Percentiles rank a stretch among this genome's conserved stretches.
Conservation (phyloP, 345 rosid species). For the Gossypioides kirkii region DNA sequence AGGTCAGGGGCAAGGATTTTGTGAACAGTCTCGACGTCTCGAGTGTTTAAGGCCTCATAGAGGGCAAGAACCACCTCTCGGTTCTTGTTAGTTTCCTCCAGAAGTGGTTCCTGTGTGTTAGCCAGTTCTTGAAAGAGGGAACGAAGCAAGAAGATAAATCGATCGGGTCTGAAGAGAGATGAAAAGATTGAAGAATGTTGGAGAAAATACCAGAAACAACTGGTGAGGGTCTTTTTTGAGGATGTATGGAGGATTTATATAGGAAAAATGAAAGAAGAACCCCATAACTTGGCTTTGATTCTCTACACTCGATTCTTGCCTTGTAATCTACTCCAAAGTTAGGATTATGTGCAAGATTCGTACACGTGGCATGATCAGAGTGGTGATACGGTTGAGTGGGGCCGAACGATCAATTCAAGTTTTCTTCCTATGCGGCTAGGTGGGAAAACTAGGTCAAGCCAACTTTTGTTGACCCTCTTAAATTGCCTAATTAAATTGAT, state of each 20-base stretch:
- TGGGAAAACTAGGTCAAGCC: constrained; percentile 11
- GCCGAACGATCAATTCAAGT: too few relatives aligned
- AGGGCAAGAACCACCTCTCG: constrained; percentile 76
- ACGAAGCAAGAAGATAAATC: background rate
- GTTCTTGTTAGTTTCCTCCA: constrained; percentile 63
- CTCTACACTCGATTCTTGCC: background rate
- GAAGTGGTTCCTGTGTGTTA: constrained; percentile 40
- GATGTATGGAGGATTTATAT: constrained; percentile 9
- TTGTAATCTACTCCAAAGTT: too few relatives aligned
- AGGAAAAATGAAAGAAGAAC: background rate
- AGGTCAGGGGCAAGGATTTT: constrained; percentile 77
- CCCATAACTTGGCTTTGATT: background rate
- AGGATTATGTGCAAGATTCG: background rate
- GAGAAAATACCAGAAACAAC: constrained; percentile 11
- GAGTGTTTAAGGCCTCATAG: constrained; percentile 74
- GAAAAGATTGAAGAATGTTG: accelerated
- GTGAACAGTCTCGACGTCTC: constrained; percentile 77
- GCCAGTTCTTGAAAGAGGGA: constrained; percentile 62
- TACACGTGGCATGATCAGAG: background rate
- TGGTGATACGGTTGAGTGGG: background rate
- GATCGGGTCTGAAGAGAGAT: background rate
- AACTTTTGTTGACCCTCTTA: constrained; percentile 8
- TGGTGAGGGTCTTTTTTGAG: background rate
- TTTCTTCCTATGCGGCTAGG: too few relatives aligned
- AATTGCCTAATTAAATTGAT: background rate